Percentiles rank a stretch among this genome's conserved stretches.
Conservation (phyloP, 148 eudicot genomes). For the Bassia scoparia region DNA sequence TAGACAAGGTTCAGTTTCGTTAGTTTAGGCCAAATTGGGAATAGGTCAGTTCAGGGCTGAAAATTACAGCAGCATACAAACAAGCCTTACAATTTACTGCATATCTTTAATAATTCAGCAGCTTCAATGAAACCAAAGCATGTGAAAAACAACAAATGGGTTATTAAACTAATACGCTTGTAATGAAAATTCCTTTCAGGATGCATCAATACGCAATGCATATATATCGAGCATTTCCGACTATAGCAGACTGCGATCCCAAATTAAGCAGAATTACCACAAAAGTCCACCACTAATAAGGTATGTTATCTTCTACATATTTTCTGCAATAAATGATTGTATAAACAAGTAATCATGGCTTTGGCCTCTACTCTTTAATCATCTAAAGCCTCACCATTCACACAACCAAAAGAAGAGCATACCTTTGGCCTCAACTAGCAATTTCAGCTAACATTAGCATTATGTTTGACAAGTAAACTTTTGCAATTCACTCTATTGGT, state of each 20-base stretch:
- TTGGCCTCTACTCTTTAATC: not conserved
- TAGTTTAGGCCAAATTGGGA: too few relatives aligned
- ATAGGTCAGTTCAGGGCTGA: not conserved
- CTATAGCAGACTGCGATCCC: not conserved
- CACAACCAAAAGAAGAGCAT: not conserved
- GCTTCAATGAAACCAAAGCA: not conserved
- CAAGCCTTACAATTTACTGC: too few relatives aligned
- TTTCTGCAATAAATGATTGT: not conserved
- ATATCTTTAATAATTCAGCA: too few relatives aligned
- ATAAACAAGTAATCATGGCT: not conserved
- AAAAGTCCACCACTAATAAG: not conserved
- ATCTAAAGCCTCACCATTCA: not conserved
- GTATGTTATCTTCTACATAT: not conserved
- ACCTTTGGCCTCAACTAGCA: not conserved
- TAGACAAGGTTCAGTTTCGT: too few relatives aligned
- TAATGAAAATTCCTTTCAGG: not conserved
- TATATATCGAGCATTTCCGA: not conserved
- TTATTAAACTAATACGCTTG: not conserved
- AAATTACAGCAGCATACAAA: slow-evolving; percentile 1
- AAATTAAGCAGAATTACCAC: not conserved
- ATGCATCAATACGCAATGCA: not conserved
- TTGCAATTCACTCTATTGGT: too few relatives aligned
- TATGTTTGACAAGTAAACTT: not conserved
- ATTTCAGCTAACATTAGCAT: not conserved
- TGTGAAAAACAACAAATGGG: not conserved